Conservation (phyloP, 805 yeast genomes). For the Candida orba region DNA sequence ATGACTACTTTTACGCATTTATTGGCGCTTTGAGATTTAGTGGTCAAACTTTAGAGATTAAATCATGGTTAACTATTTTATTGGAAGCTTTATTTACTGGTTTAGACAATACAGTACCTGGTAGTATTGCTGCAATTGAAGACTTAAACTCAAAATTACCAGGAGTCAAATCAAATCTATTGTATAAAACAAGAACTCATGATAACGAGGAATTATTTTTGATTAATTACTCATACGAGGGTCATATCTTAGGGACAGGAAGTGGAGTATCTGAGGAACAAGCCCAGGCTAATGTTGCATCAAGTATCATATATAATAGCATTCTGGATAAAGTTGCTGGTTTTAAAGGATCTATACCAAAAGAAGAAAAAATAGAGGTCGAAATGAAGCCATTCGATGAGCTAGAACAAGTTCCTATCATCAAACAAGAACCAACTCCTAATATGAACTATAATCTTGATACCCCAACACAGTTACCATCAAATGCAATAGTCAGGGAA, state of each 20-base stretch:
- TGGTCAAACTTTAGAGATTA: conserved; percentile 1
- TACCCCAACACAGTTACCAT: no score
- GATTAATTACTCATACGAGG: background rate
- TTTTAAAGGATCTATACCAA: background rate
- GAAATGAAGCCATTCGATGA: background rate
- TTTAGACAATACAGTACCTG: background rate
- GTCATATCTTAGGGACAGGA: conserved; percentile 1
- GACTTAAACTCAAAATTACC: background rate
- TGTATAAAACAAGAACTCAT: background rate
- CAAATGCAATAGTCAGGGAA: no score
- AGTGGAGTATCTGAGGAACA: conserved; percentile 1
- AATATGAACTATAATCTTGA: no score
- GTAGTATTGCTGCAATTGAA: conserved; percentile 1
- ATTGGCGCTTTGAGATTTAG: conserved; percentile 4
- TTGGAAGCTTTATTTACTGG: conserved; percentile 6
- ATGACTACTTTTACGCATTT: conserved; percentile 8
- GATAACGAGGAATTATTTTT: background rate
- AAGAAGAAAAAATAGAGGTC: background rate
- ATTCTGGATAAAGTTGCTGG: conserved; percentile 1
- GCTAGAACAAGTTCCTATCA: background rate
- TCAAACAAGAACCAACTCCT: no score
- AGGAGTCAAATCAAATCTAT: background rate
- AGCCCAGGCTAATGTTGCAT: conserved; percentile 2
- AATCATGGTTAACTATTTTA: conserved; percentile 6
- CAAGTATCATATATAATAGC: conserved; percentile 1